Base-by-base conservation (phyloP, 768 basidiomycete genomes). In the Sporobolomyces roseus region DNA sequence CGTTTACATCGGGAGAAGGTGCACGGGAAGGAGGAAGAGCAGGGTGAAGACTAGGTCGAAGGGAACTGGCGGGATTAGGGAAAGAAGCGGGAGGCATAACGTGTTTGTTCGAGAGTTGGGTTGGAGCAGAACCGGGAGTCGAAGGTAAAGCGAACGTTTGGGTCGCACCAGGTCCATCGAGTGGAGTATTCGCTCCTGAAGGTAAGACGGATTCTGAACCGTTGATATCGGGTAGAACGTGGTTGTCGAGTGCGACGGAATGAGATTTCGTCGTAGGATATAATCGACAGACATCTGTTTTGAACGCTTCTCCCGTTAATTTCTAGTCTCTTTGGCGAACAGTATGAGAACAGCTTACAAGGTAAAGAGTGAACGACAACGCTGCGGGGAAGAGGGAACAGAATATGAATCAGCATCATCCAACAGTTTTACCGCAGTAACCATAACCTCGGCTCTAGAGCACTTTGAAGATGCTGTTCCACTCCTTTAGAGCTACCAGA, bases 311-410 rank as follows among this genome's bases (percentile, higher is more conserved):
- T n/a, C n/a, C n/a, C n/a, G n/a, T n/a, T n/a, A n/a, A n/a, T n/a
- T n/a, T n/a, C n/a, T n/a, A n/a, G n/a, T n/a, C n/a, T n/a, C n/a
- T n/a, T n/a, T n/a, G n/a, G n/a, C n/a, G n/a, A n/a, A n/a, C n/a
- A n/a, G n/a, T n/a, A n/a, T n/a, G n/a, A n/a, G n/a, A n/a, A n/a
- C n/a, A n/a, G n/a, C n/a, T n/a, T n/a, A 73, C 68, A 73, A 10
- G 72, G 72, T n/a, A 73, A 59, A 10, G 68, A 70, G 33, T 73
- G 72, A 6, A 66, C 65, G 29, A 73, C 72, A 25, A 73, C 72
- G 25, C 72, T 73, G 72, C 50, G 63, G 49, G 46, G 51, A 49
- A 46, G 36, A 29, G 48, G 1, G 29, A 55, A 63, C 12, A 23
- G 23, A 13, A 6, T 6, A 13, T 46, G 45, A 23, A 46, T 46